Evolutionary conservation across 108 stramenopile genomes (phyloP), one percentile per base, ranked within the genome.

Genomic region (Skeletonema menzelii): DNA sequence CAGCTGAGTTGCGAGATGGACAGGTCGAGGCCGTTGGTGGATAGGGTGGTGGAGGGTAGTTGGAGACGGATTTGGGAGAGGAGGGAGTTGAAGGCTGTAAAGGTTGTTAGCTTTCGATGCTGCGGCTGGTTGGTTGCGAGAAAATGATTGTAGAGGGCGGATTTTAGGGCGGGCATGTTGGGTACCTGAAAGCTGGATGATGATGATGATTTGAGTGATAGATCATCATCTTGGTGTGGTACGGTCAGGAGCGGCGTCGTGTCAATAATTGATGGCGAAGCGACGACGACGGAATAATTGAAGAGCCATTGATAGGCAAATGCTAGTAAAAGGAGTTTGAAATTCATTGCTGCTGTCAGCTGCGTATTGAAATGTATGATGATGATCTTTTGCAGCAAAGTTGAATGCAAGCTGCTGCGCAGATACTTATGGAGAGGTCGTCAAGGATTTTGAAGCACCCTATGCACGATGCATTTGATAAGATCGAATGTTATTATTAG

Each of bases 1-100:
- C 79, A 83, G 1, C 37, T 49, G 10, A 83, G 27, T 59, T 78
- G 63, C 32, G 82, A 40, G 19, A 83, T 71, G 53, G 82, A 71
- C 0, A 83, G 73, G 13, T 69, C 73, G 1, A 76, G 74, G 35
- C 76, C 59, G 56, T 31, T 71, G 12, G 24, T 28, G 19, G 76
- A 73, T 42, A 82, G 61, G 27, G 46, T 59, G n/a, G 82, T 27
- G 28, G 74, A 72, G 31, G 82, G 82, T 0, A 83, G 73, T 20
- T 56, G 19, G 42, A 83, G 68, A 12, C 67, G 37, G 35, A 70
- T 44, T 64, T 75, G 28, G 42, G 76, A 69, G 11, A 83, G 64
- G 12, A 83, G 38, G 15, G n/a, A 0, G 38, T 83, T 83, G 30
- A 83, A 72, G 10, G 73, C 40, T 34, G 73, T 37, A 57, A 83